Evolutionary conservation across 2,329 filamentous ascomycete genomes (phyloP).

Genomic region (Fusarium vanettenii): DNA sequence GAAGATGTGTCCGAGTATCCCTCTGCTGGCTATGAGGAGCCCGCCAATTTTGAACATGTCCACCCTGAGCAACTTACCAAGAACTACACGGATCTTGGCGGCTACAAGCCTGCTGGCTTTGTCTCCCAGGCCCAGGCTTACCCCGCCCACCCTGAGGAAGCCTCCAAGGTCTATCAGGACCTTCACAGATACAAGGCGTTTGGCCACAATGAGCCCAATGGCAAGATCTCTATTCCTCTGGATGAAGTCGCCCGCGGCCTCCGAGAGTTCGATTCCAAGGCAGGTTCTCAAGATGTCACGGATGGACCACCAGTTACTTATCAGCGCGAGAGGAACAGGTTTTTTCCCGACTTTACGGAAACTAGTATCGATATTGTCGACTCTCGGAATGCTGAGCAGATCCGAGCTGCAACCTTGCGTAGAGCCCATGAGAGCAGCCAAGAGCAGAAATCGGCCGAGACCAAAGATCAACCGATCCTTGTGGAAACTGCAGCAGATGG

Average conservation of each 20-base stretch:
- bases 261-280: slow-evolving; percentile 53
- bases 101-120: slow-evolving; percentile 51
- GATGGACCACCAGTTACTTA: slow-evolving; percentile 43
- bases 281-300: slow-evolving; percentile 39
- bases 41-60: slow-evolving; percentile 38
- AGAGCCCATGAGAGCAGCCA: slow-evolving; percentile 40
- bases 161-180: slow-evolving; percentile 54
- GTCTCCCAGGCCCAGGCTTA: slow-evolving; percentile 43
- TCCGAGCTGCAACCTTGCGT: slow-evolving; percentile 47
- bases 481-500: slow-evolving; percentile 3
- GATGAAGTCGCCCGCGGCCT: slow-evolving; percentile 52
- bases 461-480: slow-evolving; percentile 17
- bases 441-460: slow-evolving; percentile 8
- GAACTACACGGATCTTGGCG: slow-evolving; percentile 54
- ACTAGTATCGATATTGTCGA: slow-evolving; percentile 34
- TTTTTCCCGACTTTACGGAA: slow-evolving; percentile 29
- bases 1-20: slow-evolving; percentile 49
- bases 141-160: slow-evolving; percentile 49
- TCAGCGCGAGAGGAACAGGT: slow-evolving; percentile 37
- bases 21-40: slow-evolving; percentile 46
- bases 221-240: slow-evolving; percentile 40
- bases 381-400: slow-evolving; percentile 45
- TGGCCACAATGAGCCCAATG: slow-evolving; percentile 50
- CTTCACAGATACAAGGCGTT: slow-evolving; percentile 54
- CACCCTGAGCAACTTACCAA: slow-evolving; percentile 55